Evolutionary conservation across 192 early-diverging fungal genomes (phyloP).

Genomic region (Entomortierella beljakovae): DNA sequence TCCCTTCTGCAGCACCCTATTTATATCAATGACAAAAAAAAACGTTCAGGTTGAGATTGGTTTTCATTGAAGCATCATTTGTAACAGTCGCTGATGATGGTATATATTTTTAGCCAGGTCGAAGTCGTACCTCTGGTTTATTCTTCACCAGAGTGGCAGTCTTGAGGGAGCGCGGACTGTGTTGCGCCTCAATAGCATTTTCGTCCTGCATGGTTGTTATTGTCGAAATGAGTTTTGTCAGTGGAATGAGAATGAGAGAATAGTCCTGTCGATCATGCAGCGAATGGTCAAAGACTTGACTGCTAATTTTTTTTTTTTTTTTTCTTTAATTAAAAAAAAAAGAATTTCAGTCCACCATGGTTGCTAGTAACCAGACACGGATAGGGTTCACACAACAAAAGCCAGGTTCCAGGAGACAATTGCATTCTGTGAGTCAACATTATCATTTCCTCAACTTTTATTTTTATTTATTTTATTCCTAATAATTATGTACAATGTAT

Average conservation of each 20-base stretch:
- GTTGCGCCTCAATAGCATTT: slow-evolving; percentile 43
- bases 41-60: background rate
- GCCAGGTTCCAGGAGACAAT: slow-evolving; percentile 11
- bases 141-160: background rate
- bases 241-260: background rate
- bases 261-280: background rate
- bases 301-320: background rate
- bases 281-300: background rate
- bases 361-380: slow-evolving; percentile 24
- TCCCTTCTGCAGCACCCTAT: slow-evolving; percentile 31
- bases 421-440: slow-evolving; percentile 8
- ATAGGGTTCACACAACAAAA: slow-evolving; percentile 36
- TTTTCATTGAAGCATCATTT: background rate
- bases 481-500: too few species aligned
- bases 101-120: background rate
- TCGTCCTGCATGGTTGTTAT: slow-evolving; percentile 31
- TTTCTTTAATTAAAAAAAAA: background rate
- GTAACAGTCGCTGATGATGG: background rate
- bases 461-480: background rate
- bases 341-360: background rate
- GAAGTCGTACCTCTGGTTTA: background rate
- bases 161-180: slow-evolving; percentile 24
- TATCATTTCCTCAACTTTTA: background rate
- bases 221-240: background rate
- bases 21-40: background rate